Evolutionary conservation across 1,139 yeast genomes (phyloP).

Genomic region (Saccharomycopsis hybrid): DNA sequence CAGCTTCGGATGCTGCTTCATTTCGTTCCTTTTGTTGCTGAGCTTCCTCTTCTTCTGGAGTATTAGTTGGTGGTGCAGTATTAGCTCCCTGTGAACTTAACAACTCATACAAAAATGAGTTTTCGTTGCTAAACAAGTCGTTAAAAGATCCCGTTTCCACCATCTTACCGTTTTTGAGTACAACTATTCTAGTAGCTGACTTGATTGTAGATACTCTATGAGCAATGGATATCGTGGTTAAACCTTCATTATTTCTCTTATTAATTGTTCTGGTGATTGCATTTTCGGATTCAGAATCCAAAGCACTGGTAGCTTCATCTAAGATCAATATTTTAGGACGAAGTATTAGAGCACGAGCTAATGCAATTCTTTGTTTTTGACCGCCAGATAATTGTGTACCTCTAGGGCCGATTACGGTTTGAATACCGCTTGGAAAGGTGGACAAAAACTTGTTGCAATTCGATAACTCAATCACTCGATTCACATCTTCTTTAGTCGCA

Average conservation of each 20-base stretch:
- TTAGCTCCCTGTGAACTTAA: slow-evolving; percentile 36
- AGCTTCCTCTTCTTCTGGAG: background rate
- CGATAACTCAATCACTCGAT: slow-evolving; percentile 41
- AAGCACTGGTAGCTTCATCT: slow-evolving; percentile 78
- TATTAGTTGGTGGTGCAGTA: background rate
- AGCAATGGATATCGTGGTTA: slow-evolving; percentile 88
- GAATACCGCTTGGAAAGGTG: slow-evolving; percentile 73
- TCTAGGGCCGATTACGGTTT: slow-evolving; percentile 81
- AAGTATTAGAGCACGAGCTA: slow-evolving; percentile 67
- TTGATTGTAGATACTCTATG: slow-evolving; percentile 83
- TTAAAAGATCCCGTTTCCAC: slow-evolving; percentile 73
- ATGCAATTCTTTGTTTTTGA: slow-evolving; percentile 69
- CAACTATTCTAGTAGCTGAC: slow-evolving; percentile 64
- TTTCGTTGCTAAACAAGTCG: slow-evolving; percentile 47
- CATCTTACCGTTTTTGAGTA: slow-evolving; percentile 62
- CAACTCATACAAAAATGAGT: slow-evolving; percentile 61
- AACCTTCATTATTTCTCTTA: slow-evolving; percentile 60
- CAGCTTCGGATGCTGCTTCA: too few species aligned
- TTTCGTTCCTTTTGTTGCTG: too few species aligned
- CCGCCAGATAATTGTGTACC: slow-evolving; percentile 79
- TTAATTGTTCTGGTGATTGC: slow-evolving; percentile 55
- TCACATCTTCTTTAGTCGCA: slow-evolving; percentile 46
- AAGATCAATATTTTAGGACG: slow-evolving; percentile 56
- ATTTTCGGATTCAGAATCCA: slow-evolving; percentile 70
- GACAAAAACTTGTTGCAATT: slow-evolving; percentile 65